Evolutionary conservation across 495 filamentous ascomycete species (phyloP).

Genomic region (Penicillium paxilli): DNA sequence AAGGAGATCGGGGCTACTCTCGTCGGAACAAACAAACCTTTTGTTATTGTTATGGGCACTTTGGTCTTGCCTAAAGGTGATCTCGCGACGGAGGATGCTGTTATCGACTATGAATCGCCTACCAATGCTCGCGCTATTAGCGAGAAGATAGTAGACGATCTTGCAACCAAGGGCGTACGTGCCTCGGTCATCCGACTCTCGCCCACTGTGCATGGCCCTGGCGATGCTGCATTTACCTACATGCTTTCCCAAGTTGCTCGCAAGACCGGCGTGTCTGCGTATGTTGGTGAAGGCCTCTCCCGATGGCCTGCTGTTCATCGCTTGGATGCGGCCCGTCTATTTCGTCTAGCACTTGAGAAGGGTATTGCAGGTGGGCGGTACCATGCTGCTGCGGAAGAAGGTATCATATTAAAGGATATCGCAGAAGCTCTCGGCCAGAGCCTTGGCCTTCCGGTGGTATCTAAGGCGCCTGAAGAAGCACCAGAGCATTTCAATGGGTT

Average conservation of each 20-base stretch:
- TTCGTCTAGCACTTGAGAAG: constrained; percentile 43
- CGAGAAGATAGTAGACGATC: constrained; percentile 25
- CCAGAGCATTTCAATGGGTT: constrained; percentile 33
- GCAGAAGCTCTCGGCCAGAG: constrained; percentile 34
- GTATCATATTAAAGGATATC: constrained; percentile 39
- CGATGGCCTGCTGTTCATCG: constrained; percentile 43
- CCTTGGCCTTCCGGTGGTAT: constrained; percentile 29
- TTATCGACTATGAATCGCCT: constrained; percentile 7
- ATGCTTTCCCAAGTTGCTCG: constrained; percentile 31
- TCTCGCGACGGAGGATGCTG: constrained; percentile 33
- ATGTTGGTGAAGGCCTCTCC: constrained; percentile 44
- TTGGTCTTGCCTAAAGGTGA: constrained; percentile 29
- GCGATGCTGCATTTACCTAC: constrained; percentile 34
- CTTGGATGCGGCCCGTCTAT: constrained; percentile 41
- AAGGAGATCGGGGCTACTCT: constrained; percentile 35
- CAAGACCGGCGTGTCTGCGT: constrained; percentile 32
- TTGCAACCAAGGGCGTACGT: constrained; percentile 35
- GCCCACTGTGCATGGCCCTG: constrained; percentile 42
- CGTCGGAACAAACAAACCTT: constrained; percentile 30
- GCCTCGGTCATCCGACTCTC: constrained; percentile 39
- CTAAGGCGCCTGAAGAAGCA: constrained; percentile 30
- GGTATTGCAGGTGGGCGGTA: constrained; percentile 36
- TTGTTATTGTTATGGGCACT: constrained; percentile 47
- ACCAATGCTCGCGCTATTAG: constrained; percentile 25
- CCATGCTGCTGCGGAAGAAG: constrained; percentile 44